Evolutionary conservation across 2,329 filamentous ascomycete species (phyloP), one percentile per base, ranked within the genome.

Genomic region (Botrytis galanthina): DNA sequence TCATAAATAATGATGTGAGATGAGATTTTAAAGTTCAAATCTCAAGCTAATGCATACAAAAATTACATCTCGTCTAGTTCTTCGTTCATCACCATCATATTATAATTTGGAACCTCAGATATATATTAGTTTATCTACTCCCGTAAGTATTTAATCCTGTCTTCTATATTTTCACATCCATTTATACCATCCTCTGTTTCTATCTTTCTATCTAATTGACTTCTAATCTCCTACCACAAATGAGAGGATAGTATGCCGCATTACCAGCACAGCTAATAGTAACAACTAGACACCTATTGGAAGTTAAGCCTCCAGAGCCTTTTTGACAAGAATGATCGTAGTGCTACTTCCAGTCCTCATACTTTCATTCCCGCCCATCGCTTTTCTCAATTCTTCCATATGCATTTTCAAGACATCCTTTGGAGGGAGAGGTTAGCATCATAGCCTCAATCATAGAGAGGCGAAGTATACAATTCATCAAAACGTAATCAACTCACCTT

Each of bases 301-400:
- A 1, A 70, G 22, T 35, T 5, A 68, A 32, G 51, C 46, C 35
- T 75, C 39, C 4, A 57, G 6, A 63, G 46, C 75, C 75, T 78
- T 70, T 76, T 78, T 71, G 76, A 79, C 20, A 77, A 70, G 59
- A 76, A 66, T 73, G 75, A 74, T 32, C 66, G 72, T 20, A 71
- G 76, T 60, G 62, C 77, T 60, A 57, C 16, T 67, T 9, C 75
- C 77, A 37, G 29, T 66, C 18, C 73, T 20, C 32, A 76, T 60
- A 70, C 64, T 74, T 10, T 77, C 75, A 44, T 75, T 62, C 1
- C 66, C 76, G 10, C 70, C 74, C 63, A 78, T 48, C 6, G 70
- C 74, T 29, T 73, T 73, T 60, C 70, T 69, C 39, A 78, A 29
- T 48, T 78, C 74, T 39, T 61, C 62, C 8, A 77, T 54, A 35